Conservation (phyloP, 2,329 filamentous ascomycete species). For the Aureobasidium lini region DNA sequence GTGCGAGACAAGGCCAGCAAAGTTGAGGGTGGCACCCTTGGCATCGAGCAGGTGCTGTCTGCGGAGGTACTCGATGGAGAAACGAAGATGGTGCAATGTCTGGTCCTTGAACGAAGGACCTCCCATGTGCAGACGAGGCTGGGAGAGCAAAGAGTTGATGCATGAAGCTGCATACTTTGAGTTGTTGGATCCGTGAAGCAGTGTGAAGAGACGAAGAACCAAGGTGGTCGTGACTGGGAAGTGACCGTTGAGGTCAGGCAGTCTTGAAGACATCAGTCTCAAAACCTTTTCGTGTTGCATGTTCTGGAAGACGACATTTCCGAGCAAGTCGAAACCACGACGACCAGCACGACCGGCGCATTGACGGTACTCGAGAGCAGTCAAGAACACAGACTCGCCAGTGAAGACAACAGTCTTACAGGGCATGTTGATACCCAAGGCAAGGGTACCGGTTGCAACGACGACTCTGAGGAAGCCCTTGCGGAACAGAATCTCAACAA, state of each 20-base stretch:
- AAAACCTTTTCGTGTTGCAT: constrained; percentile 54
- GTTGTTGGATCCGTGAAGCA: constrained; percentile 59
- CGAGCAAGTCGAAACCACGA: constrained; percentile 71
- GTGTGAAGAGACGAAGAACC: constrained; percentile 58
- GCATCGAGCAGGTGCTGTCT: constrained; percentile 58
- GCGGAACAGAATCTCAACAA: constrained; percentile 66
- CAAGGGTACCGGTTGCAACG: constrained; percentile 67
- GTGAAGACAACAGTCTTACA: constrained; percentile 74
- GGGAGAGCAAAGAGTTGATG: constrained; percentile 60
- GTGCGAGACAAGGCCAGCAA: constrained; percentile 62
- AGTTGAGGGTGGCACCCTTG: constrained; percentile 60
- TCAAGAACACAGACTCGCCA: constrained; percentile 65
- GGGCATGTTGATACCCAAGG: constrained; percentile 75
- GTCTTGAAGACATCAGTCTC: constrained; percentile 62
- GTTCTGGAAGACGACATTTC: constrained; percentile 72
- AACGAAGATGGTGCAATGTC: constrained; percentile 67
- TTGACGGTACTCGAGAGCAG: constrained; percentile 69
- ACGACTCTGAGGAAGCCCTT: constrained; percentile 64
- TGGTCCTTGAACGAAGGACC: constrained; percentile 60
- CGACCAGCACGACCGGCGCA: constrained; percentile 70
- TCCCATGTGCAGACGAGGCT: constrained; percentile 63
- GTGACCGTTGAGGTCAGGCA: constrained; percentile 68
- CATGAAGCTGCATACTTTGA: constrained; percentile 55
- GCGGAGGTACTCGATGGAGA: constrained; percentile 73
- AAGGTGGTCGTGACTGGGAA: constrained; percentile 71